These are phyloP conservation scores for Nicotiana undulata DNA, from an alignment of 257 asterid genomes.

Conservation along the genomic window DNA sequence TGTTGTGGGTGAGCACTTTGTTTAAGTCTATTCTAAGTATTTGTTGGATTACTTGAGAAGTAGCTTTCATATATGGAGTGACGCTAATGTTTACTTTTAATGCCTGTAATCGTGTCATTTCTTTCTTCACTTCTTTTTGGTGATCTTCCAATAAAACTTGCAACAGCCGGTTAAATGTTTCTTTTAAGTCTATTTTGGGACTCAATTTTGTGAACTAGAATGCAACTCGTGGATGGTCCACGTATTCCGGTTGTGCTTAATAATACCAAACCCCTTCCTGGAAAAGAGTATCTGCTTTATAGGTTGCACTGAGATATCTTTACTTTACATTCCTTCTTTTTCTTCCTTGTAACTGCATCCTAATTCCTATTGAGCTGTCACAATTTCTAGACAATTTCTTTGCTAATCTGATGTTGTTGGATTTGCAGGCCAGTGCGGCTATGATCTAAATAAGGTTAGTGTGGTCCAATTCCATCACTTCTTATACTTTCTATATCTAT, in stretches of 20 bases:
- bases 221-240: neutral
- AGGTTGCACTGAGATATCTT: neutral
- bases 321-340: neutral
- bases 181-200: neutral
- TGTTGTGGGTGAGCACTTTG: slow-evolving; percentile 52
- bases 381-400: slow-evolving; percentile 4
- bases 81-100: neutral
- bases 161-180: neutral
- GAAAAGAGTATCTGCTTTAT: neutral
- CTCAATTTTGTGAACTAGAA: neutral
- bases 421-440: slow-evolving; percentile 86
- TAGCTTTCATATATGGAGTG: neutral
- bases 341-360: neutral
- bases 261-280: neutral
- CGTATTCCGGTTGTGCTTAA: neutral
- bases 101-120: neutral
- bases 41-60: neutral
- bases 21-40: neutral
- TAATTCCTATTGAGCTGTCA: slow-evolving; percentile 12
- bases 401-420: slow-evolving; percentile 22
- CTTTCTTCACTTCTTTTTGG: neutral
- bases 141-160: neutral
- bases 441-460: slow-evolving; percentile 56
- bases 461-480: neutral
- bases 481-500: neutral